Evolutionary conservation across 2,329 filamentous ascomycete species (phyloP), one percentile per base, ranked within the genome.

Genomic region (Ceratocystis huliohia): DNA sequence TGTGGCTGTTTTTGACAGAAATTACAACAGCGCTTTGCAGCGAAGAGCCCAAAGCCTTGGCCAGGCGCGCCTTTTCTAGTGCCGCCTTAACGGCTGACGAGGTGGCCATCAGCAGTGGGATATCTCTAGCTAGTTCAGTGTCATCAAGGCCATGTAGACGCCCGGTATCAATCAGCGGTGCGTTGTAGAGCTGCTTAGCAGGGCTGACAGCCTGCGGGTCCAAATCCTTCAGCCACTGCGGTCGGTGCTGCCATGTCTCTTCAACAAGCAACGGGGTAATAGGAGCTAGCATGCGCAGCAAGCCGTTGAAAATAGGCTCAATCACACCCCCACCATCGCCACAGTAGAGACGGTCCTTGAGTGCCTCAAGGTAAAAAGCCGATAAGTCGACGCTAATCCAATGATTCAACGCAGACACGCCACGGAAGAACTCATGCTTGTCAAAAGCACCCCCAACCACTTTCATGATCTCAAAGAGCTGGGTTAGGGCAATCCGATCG

Each of bases 291-390:
- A 96, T 90, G 65, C 86, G 82, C 69, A 92, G 78, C 20, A 96
- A 78, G 45, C 90, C 85, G 5, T 84, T 77, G 68, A 93, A 85
- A 65, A 96, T 83, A 33, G 82, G 80, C 70, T 84, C 81, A 61
- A 89, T 76, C 3, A 82, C 79, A 61, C 88, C 87, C 15, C 82
- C 80, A 15, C 83, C 83, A 68, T 86, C 83, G 37, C 88, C 89
- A 59, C 92, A 94, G 78, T 99, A 99, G 1, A 97, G 79, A 2
- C 90, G 82, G 72, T 99, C 94, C 75, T 99, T 99, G 71, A 92
- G 81, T 0, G 89, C 86, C 75, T 99, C 94, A 67, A 99, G 84
- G 74, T 97, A 99, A 75, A 96, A 96, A 0, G 93, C 88, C 0
- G 91, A 96, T 28, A 99, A 81, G 70, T 96, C 89, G 28, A 81